Evolutionary conservation across 1,139 yeast species (phyloP).

Genomic region (Lodderomyces orthopsilosis): DNA sequence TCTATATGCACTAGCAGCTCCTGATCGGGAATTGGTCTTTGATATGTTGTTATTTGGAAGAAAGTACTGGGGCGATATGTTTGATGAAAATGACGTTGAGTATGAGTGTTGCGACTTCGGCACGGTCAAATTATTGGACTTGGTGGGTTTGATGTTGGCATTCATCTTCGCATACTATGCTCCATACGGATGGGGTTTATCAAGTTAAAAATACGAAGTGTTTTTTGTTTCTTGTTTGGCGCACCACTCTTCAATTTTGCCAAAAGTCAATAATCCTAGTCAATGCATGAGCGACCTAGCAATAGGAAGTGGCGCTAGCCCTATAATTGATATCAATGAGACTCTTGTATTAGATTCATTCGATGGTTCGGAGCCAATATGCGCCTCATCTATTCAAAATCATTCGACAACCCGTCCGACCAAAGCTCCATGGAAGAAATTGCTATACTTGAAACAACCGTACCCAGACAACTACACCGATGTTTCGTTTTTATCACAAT

Average conservation of each 20-base stretch:
- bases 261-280: not conserved
- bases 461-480: slow-evolving; percentile 94
- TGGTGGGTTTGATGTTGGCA: slow-evolving; percentile 7
- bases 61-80: slow-evolving; percentile 4
- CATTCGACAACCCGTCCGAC: not conserved
- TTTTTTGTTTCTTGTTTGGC: too few relatives aligned
- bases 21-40: slow-evolving; percentile 7
- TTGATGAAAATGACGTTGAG: slow-evolving; percentile 15
- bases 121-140: slow-evolving; percentile 9
- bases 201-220: too few relatives aligned
- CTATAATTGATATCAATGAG: not conserved
- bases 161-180: not conserved
- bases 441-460: slow-evolving; percentile 83
- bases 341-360: not conserved
- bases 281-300: not conserved
- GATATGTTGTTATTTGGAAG: not conserved
- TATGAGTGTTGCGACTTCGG: slow-evolving; percentile 14
- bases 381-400: not conserved
- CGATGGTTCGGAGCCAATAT: not conserved
- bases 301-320: not conserved
- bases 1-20: slow-evolving; percentile 18
- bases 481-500: slow-evolving; percentile 69
- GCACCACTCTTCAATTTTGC: not conserved
- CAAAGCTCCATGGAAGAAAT: slow-evolving; percentile 64
- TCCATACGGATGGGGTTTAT: not conserved